Base-by-base conservation (phyloP, 2,329 filamentous ascomycete species). In the Arachnomyces sp. region DNA sequence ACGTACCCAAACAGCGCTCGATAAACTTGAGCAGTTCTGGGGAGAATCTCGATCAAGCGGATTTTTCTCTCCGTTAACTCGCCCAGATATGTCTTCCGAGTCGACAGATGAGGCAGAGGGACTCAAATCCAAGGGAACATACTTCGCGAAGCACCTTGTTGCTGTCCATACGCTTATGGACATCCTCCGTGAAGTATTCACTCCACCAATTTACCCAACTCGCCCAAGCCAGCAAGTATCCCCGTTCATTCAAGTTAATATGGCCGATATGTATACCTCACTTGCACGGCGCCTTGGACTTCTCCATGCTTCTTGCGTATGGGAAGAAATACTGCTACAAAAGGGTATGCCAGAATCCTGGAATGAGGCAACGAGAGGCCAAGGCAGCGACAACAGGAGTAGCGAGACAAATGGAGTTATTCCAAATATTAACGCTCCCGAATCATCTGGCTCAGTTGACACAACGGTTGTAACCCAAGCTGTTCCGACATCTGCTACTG, bases 191-290 rank as follows among this genome's bases (percentile, higher is more conserved):
- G 76, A 84, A 42, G 82, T 84, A 44, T 95, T 86, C 57, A 78
- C 80, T 34, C 65, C 69, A 39, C 74, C 76, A 15, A 66, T 78
- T 36, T 80, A 77, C 55, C 78, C 78, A 42, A 75, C 77, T 39
- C 75, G 86, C 42, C 76, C 80, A 17, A 70, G 65, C 28, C 67
- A 74, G 25, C 72, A 77, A 38, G 68, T 68, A 7, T 75, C 78
- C 21, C 75, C 82, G 8, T 84, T 95, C 53, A 79, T 77, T 40
- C 75, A 79, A 17, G 75, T 93, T 51, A 94, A 94, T 55, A 74
- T 94, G 15, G 86, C 82, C 25, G 90, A 96, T 59, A 82, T 86
- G 58, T 94, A 94, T 57, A 71, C 78, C 33, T 65, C 72, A n/a
- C 67, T 95, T 29, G 74, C 94, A 16, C 75, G 78, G 46, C 79